Percentiles rank a stretch among this genome's conserved stretches.
phyloP scores from a whole-genome alignment of 73 alveolate genomes.

The Tetrahymena elliotti region DNA sequence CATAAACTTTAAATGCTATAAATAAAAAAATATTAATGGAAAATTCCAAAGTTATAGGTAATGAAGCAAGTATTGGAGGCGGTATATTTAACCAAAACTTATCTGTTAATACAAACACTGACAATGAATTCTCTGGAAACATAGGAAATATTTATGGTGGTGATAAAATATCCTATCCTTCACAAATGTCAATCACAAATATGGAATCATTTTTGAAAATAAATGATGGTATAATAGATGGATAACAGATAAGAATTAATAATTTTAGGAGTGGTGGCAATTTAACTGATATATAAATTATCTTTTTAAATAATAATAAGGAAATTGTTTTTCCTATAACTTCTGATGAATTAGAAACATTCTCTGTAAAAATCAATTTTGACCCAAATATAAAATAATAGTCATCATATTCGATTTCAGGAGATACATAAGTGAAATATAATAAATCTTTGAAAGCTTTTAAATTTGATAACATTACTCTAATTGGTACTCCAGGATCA shows the following conservation, averaged over 20 bases:
- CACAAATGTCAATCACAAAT: neutral
- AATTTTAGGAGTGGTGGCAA: neutral
- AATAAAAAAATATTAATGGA: neutral
- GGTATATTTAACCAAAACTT: neutral
- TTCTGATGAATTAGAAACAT: neutral
- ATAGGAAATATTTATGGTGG: neutral
- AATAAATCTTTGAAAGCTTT: neutral
- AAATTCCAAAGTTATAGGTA: neutral
- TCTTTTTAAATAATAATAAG: neutral
- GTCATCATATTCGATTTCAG: neutral
- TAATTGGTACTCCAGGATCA: neutral
- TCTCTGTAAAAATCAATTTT: neutral
- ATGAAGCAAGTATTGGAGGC: neutral
- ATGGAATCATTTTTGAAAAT: neutral
- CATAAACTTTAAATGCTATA: neutral
- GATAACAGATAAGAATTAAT: neutral
- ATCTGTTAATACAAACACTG: neutral
- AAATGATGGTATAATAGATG: neutral
- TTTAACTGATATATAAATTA: neutral
- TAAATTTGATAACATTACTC: neutral
- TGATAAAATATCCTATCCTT: neutral
- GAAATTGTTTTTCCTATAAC: neutral
- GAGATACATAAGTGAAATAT: neutral
- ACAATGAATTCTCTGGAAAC: neutral
- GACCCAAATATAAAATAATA: neutral